phyloP scores from a whole-genome alignment of 768 basidiomycete genomes.

The Russula emetica region DNA sequence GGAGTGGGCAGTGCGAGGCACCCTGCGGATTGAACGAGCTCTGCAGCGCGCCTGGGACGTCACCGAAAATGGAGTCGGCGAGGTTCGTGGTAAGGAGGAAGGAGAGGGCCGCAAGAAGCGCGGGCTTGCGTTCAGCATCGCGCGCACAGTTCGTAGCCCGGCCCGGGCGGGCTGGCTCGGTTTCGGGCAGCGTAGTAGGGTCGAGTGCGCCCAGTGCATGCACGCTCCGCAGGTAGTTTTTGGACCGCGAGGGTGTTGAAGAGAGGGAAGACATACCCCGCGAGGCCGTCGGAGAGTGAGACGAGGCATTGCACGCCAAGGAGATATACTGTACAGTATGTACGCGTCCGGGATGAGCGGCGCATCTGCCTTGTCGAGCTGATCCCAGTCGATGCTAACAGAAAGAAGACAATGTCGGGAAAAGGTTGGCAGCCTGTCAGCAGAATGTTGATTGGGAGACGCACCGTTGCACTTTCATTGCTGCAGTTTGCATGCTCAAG shows the following conservation, averaged over 20 bases:
- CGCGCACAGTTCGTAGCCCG: slow-evolving; percentile 60
- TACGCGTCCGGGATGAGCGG: slow-evolving; percentile 92
- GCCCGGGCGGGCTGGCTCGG: slow-evolving; percentile 52
- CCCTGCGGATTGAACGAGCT: slow-evolving; percentile 82
- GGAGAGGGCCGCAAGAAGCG: slow-evolving; percentile 82
- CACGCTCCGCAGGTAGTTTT: slow-evolving; percentile 49
- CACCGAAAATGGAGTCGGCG: slow-evolving; percentile 86
- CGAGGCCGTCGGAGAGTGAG: slow-evolving; percentile 82
- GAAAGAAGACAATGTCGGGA: neutral
- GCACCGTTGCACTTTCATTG: slow-evolving; percentile 90
- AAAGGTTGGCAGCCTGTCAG: neutral
- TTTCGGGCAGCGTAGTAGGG: slow-evolving; percentile 48
- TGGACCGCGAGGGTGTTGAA: slow-evolving; percentile 70
- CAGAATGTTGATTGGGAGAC: slow-evolving; percentile 28
- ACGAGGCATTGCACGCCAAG: slow-evolving; percentile 85
- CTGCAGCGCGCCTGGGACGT: slow-evolving; percentile 77
- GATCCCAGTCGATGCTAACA: slow-evolving; percentile 87
- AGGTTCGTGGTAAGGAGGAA: slow-evolving; percentile 88
- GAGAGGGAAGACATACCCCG: slow-evolving; percentile 64
- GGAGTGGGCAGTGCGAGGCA: slow-evolving; percentile 82
- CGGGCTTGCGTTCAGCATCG: slow-evolving; percentile 80
- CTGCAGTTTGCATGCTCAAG: slow-evolving; percentile 64
- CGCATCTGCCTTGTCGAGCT: slow-evolving; percentile 94
- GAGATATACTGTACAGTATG: slow-evolving; percentile 86
- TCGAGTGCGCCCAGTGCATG: slow-evolving; percentile 74